These are phyloP conservation scores for Tetrapisispora iriomotensis DNA, from an alignment of 805 yeast genomes.

Conservation along the genomic window DNA sequence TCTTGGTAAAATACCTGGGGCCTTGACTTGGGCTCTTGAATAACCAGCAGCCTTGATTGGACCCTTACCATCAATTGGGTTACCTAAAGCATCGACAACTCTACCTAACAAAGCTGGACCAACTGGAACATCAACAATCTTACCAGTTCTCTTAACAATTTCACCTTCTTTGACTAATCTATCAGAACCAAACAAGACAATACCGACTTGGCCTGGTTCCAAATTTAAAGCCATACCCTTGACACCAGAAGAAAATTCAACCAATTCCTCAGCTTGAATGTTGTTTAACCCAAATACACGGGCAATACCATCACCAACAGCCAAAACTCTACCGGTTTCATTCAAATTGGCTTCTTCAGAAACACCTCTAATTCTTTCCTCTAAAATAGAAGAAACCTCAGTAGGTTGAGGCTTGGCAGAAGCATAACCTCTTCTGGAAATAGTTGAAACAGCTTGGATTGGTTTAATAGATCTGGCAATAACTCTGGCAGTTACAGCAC, in stretches of 20 bases:
- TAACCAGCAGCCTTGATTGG: slow-evolving; percentile 80
- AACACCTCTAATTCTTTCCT: slow-evolving; percentile 99
- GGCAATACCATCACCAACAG: slow-evolving; percentile 99
- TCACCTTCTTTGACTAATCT: slow-evolving; percentile 98
- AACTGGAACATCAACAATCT: slow-evolving; percentile 97
- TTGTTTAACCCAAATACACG: slow-evolving; percentile 99
- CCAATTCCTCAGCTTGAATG: slow-evolving; percentile 99
- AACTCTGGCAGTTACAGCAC: neutral
- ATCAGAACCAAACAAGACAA: slow-evolving; percentile 99
- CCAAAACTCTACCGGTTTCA: slow-evolving; percentile 98
- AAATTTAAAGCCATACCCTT: slow-evolving; percentile 99
- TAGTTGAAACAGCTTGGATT: slow-evolving; percentile 3
- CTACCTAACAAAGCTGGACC: slow-evolving; percentile 98
- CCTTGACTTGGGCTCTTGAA: slow-evolving; percentile 97
- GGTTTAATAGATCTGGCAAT: neutral
- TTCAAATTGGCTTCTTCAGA: slow-evolving; percentile 94
- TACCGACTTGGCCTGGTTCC: slow-evolving; percentile 99
- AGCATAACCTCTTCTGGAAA: slow-evolving; percentile 41
- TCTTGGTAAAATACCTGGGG: slow-evolving; percentile 99
- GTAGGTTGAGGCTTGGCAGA: slow-evolving; percentile 96
- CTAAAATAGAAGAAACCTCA: slow-evolving; percentile 97
- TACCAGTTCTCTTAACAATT: slow-evolving; percentile 98
- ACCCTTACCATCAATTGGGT: slow-evolving; percentile 99
- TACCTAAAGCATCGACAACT: slow-evolving; percentile 98
- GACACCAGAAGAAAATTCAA: slow-evolving; percentile 98